Base-by-base conservation (phyloP, 1,139 yeast genomes). In the Geotrichum histeridarum region DNA sequence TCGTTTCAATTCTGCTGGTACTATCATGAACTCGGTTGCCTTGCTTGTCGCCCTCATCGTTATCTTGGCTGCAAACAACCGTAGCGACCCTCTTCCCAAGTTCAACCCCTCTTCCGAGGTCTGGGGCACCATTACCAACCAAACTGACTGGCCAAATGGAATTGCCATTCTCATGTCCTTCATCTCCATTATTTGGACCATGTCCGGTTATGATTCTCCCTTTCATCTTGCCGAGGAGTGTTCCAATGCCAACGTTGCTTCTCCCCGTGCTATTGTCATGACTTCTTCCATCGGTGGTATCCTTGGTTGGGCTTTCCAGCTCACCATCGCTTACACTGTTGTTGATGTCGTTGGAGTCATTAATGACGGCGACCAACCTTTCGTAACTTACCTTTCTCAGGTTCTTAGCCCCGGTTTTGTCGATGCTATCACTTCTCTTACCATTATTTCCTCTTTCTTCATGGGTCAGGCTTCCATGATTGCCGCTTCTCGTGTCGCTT, bases 151-250 rank as follows among this genome's bases (percentile, higher is more conserved):
- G 77, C 86, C 88, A 4, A 73, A 74, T 54, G 90, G 90, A 50
- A 73, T 83, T 48, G 77, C 86, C 31, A 73, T 82, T 65, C 70
- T 83, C 57, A 75, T 81, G 77, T 74, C 82, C 17, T 83, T 83
- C 66, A 70, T 82, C 64, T 84, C 88, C 31, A 83, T 79, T 51
- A 81, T 83, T 63, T 84, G 90, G 90, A 81, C 86, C 37, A 83
- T 84, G 85, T 78, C 85, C 48, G 90, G 90, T 18, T 84, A 81
- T 63, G 91, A 84, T 66, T 79, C 86, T 18, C 86, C 90, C 0
- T 84, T 83, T 73, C 90, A 84, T 64, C 71, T 84, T 54, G 77
- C 87, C 15, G 93, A 84, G 67, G 89, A 84, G 64, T 81, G 86
- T 63, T 72, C 83, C 44, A 82, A 83, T 65, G 86, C 89, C 8